These are phyloP conservation scores for Tilletia horrida DNA, from an alignment of 1,284 basidiomycete species.

Conservation along the genomic window DNA sequence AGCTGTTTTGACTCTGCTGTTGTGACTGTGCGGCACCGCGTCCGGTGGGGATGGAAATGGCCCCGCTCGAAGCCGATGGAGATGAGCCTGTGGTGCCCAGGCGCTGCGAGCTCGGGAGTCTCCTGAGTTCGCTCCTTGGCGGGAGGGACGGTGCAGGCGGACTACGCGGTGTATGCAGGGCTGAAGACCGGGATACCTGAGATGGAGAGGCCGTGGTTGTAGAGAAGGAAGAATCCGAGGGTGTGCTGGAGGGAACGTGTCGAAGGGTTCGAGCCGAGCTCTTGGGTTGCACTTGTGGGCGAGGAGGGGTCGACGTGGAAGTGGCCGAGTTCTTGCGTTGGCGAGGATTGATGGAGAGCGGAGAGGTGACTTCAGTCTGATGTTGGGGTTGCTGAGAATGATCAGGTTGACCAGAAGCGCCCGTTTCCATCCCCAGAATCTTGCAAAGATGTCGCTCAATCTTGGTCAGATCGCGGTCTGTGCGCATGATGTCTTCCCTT, in stretches of 20 bases:
- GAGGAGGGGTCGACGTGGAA: no score
- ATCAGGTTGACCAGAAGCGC: no score
- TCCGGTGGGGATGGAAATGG: background rate
- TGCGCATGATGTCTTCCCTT: conserved; percentile 70
- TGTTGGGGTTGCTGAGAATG: no score
- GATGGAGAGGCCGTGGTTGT: background rate
- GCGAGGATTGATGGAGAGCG: no score
- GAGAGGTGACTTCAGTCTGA: no score
- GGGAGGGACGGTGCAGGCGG: conserved; percentile 27
- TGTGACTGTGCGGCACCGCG: background rate
- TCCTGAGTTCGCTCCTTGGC: conserved; percentile 25
- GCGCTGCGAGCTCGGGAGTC: conserved; percentile 25
- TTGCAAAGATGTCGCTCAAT: conserved; percentile 47
- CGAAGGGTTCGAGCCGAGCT: background rate
- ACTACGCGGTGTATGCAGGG: background rate
- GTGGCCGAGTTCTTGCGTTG: no score
- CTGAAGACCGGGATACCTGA: background rate
- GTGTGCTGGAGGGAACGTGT: conserved; percentile 2
- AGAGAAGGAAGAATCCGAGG: background rate
- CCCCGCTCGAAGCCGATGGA: no score
- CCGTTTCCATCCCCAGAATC: background rate
- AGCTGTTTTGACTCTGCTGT: background rate
- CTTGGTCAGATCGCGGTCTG: conserved; percentile 75
- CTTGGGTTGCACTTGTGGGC: background rate
- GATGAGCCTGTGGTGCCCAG: background rate